phyloP scores from a whole-genome alignment of 192 early-diverging fungal species.

The Spizellomyces punctatus region DNA sequence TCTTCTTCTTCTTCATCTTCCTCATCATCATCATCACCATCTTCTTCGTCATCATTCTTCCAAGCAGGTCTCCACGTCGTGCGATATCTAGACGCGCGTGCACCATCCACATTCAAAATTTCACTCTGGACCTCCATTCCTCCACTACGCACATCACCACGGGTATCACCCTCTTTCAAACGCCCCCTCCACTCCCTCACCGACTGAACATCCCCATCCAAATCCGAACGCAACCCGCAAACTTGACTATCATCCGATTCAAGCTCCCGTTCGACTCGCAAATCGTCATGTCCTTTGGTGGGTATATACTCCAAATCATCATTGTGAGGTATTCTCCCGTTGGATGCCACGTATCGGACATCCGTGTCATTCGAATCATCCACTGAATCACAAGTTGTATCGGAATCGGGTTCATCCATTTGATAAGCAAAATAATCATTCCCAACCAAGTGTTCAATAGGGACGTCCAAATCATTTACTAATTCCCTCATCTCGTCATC shows the following conservation, averaged over 20 bases:
- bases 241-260: conserved; percentile 15
- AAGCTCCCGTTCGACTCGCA: conserved; percentile 19
- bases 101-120: too few species aligned
- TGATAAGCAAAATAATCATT: conserved; percentile 23
- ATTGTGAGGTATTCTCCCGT: too few species aligned
- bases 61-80: too few species aligned
- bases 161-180: conserved; percentile 59
- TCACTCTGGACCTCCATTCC: background rate
- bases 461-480: conserved; percentile 59
- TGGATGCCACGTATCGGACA: too few species aligned
- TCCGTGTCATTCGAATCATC: too few species aligned
- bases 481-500: conserved; percentile 49
- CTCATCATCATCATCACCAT: too few species aligned
- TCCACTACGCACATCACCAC: conserved; percentile 19
- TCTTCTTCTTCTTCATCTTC: too few species aligned
- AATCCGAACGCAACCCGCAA: conserved; percentile 63
- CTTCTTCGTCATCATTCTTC: too few species aligned
- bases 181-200: conserved; percentile 70
- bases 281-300: background rate
- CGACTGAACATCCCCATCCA: conserved; percentile 82
- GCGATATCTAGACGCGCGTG: too few species aligned
- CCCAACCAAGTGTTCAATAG: conserved; percentile 29
- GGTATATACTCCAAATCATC: background rate
- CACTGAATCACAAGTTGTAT: too few species aligned
- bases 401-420: too few species aligned